These are phyloP conservation scores for Jaltomata sinuosa DNA, from an alignment of 257 asterid species.

Conservation along the genomic window DNA sequence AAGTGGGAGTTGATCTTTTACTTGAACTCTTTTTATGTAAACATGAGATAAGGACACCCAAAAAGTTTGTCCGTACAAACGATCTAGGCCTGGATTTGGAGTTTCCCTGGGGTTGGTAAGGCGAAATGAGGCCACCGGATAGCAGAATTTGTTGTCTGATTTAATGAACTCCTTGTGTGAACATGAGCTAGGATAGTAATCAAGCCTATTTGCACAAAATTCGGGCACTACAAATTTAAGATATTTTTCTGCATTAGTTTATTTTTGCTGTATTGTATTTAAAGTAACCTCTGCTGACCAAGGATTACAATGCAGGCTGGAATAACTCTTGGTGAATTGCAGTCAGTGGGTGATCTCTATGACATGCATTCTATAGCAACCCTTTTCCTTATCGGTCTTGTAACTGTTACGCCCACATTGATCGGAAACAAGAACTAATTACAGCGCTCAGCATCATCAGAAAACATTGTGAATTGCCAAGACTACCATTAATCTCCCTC, in stretches of 20 bases:
- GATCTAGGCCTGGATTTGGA: too few relatives aligned
- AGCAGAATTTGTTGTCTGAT: not conserved
- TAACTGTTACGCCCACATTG: conserved; percentile 66
- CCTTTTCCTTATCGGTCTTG: conserved; percentile 73
- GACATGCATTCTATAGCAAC: conserved; percentile 82
- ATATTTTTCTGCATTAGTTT: not conserved
- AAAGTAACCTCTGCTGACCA: not conserved
- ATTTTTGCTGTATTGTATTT: not conserved
- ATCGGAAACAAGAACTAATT: conserved; percentile 40
- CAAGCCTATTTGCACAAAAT: not conserved
- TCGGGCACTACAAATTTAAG: not conserved
- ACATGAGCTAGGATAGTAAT: not conserved
- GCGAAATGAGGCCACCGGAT: too few relatives aligned
- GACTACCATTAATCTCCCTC: not conserved
- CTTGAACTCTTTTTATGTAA: not conserved
- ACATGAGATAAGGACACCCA: not conserved
- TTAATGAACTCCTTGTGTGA: not conserved
- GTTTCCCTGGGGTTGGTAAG: too few relatives aligned
- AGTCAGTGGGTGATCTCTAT: conserved; percentile 82
- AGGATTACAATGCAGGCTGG: conserved; percentile 57
- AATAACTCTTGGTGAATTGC: conserved; percentile 80
- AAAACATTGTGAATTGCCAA: not conserved
- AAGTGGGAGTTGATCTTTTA: not conserved
- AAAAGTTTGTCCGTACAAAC: too few relatives aligned
- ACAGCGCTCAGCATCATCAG: conserved; percentile 4